Percentiles rank a stretch among this genome's conserved stretches.
Evolutionary conservation across 768 basidiomycete species (phyloP).

Genomic region (Gymnopilus dilepis): DNA sequence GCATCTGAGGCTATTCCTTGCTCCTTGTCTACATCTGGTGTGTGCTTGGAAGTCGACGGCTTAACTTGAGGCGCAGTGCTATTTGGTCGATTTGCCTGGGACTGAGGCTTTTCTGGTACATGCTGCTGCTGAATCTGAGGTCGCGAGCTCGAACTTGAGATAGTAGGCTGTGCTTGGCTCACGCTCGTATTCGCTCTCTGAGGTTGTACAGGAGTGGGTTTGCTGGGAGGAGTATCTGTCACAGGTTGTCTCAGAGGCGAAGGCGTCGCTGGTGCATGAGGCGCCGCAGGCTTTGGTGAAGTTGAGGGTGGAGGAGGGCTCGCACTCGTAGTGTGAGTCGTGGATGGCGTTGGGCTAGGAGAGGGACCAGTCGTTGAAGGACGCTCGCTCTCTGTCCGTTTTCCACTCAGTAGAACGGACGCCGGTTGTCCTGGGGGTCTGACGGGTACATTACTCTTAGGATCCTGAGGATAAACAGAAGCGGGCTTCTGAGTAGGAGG

Average conservation of each 20-base stretch:
- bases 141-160: conserved; percentile 2
- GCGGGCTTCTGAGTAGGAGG: neutral
- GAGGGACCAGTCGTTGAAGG: neutral
- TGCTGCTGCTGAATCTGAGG: conserved; percentile 13
- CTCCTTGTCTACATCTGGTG: conserved; percentile 1
- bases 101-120: neutral
- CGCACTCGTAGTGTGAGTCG: neutral
- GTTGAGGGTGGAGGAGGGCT: neutral
- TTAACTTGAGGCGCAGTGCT: conserved; percentile 10
- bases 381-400: neutral
- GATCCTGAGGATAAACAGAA: conserved; percentile 1
- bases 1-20: conserved; percentile 4
- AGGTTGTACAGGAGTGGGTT: conserved; percentile 1
- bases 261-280: neutral
- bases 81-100: conserved; percentile 7
- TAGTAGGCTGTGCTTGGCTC: neutral
- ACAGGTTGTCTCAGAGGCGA: neutral
- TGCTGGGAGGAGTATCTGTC: neutral
- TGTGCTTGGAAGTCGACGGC: conserved; percentile 5
- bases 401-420: neutral
- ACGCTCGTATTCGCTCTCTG: neutral
- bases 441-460: neutral
- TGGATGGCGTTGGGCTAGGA: neutral
- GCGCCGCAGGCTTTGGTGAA: neutral
- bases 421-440: neutral